Base-by-base conservation (phyloP, 305 asterid genomes). In the Euphrasia arctica region DNA sequence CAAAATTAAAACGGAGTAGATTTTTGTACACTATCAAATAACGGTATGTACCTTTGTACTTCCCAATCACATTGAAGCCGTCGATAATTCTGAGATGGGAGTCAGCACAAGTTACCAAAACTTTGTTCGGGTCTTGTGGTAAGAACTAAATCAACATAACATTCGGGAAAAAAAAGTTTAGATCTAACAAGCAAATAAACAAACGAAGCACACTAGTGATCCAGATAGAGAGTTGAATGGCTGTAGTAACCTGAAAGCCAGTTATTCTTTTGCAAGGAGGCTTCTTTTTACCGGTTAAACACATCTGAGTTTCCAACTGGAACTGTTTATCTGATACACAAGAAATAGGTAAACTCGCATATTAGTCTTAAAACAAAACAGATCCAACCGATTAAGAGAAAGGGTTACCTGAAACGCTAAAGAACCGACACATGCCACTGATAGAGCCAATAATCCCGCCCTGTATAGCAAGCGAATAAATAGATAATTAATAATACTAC, bases 41-140 rank as follows among this genome's bases (percentile, higher is more conserved):
- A 34, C 5, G 41, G 43, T 15, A 54, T 72, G n/a, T 72, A 85
- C 98, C 98, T 74, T 75, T 92, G 82, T 78, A 89, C 73, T 92
- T 92, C 22, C 71, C 75, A 6, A 92, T 58, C 52, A 92, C 94
- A 71, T 84, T 72, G 70, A 54, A 15, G 58, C 90, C 87, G 10
- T 79, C 74, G 25, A 92, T 65, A 60, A 92, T 73, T 82, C 95
- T 79, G 72, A 89, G 83, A 55, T 81, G 87, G 39, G 97, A 84
- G 74, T 89, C 97, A 18, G 95, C 91, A 70, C 82, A 87, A 31
- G 95, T 84, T 50, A 92, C 95, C 93, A 92, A 68, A 15, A 87
- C 79, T 72, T 89, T 92, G 60, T 79, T 82, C 5, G 86, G 73
- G 48, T 92, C 95, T 60, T 80, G 85, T 8, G 95, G 93, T 62